Percentiles rank a stretch among this genome's conserved stretches.
Evolutionary conservation across 805 yeast genomes (phyloP).

Genomic region (Metschnikowia aberdeeniae): DNA sequence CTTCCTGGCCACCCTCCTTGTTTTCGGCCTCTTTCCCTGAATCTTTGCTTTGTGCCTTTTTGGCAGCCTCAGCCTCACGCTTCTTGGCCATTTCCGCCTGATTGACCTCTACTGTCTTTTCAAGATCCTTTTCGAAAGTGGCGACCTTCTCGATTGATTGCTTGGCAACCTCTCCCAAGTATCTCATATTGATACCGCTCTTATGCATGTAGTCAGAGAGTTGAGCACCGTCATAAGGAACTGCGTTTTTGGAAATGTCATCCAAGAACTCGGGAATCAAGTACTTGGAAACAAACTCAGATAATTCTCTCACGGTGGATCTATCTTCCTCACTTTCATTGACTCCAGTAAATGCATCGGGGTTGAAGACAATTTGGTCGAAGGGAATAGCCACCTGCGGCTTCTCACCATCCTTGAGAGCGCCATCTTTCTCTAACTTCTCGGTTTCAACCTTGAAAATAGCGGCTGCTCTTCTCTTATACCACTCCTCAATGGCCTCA

Average conservation of each 20-base stretch:
- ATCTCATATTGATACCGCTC: constrained; percentile 84
- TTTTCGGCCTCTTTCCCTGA: constrained; percentile 6
- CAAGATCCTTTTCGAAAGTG: constrained; percentile 11
- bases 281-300: constrained; percentile 53
- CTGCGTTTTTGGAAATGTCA: constrained; percentile 50
- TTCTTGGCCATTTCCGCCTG: constrained; percentile 21
- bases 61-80: constrained; percentile 19
- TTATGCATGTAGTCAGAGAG: constrained; percentile 66
- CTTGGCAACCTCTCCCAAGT: constrained; percentile 63
- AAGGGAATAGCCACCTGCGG: constrained; percentile 52
- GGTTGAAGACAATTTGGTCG: constrained; percentile 60
- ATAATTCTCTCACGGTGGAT: constrained; percentile 63
- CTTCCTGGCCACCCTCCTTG: constrained; percentile 22
- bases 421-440: constrained; percentile 34
- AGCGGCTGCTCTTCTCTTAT: constrained; percentile 61
- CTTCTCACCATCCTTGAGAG: constrained; percentile 35
- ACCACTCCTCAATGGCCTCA: constrained; percentile 91
- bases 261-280: constrained; percentile 61
- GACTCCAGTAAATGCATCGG: constrained; percentile 63
- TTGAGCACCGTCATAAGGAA: constrained; percentile 82
- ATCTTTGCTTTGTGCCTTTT: constrained; percentile 9
- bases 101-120: constrained; percentile 23
- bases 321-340: constrained; percentile 48
- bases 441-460: constrained; percentile 50
- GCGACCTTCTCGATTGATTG: constrained; percentile 22